Evolutionary conservation across 2,329 filamentous ascomycete species (phyloP), one percentile per base, ranked within the genome.

Genomic region (Dactylonectria macrodidyma): DNA sequence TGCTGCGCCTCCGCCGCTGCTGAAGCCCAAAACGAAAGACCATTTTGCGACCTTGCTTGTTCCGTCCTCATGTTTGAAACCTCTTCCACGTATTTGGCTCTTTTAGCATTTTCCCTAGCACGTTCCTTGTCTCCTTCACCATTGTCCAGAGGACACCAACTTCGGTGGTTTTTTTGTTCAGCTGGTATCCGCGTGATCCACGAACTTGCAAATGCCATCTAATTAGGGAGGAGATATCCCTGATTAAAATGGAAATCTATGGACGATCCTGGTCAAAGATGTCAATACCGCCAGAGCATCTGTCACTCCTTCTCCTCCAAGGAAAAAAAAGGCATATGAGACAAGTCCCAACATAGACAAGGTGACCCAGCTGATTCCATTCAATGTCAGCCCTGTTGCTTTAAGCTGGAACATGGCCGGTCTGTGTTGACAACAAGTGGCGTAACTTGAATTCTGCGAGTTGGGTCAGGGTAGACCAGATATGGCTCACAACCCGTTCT

Each of bases 161-260:
- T 7, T 30, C 26, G 4, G 26, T 4, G 4, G 26, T 5, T 7
- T 7, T 66, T 86, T 70, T 48, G 68, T 68, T 65, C 68, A 70
- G 38, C 70, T 71, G 30, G 71, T 73, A 66, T 77, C 75, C 34
- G 76, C 74, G 44, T 72, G 70, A 38, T 77, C 75, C 8, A 74
- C 64, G 36, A 71, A 66, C 57, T 75, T 61, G 24, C 65, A 41
- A 38, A 65, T 54, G 51, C 62, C 64, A 51, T 68, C 70, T 24
- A 70, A 52, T 5, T 56, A 44, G 36, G 68, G 68, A 41, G 68
- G 68, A n/a, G 68, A 70, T 1, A 70, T 65, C 19, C 60, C 60
- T 14, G 56, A 34, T 12, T 50, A 19, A 11, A 34, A 38, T 24
- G 57, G 30, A n/a, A 41, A 41, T 6, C 38, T 11, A 16, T 41